Conservation (phyloP, 164 flowering plant genomes). For the Berberis thunbergii region DNA sequence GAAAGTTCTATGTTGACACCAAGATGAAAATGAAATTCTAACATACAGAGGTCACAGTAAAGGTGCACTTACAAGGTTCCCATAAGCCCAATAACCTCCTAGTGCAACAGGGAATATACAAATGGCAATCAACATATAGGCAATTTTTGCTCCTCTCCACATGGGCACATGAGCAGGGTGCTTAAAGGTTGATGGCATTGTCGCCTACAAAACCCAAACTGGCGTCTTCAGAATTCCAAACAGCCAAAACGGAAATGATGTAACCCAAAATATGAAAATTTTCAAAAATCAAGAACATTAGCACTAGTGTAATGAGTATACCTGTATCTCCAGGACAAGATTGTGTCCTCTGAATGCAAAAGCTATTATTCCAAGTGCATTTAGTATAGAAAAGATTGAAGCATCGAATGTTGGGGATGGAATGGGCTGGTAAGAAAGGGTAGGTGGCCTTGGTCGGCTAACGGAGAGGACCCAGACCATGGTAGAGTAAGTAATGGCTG, state of each 20-base stretch:
- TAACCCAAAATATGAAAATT: background rate
- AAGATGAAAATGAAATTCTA: background rate
- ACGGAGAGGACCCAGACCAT: conserved; percentile 98
- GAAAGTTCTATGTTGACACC: too few relatives aligned
- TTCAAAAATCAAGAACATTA: background rate
- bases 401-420: conserved; percentile 49
- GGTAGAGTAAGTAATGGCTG: conserved; percentile 89
- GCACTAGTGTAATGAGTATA: conserved; percentile 7
- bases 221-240: background rate
- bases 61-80: conserved; percentile 66
- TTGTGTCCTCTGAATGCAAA: conserved; percentile 97
- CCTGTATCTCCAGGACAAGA: conserved; percentile 92
- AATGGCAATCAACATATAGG: conserved; percentile 87
- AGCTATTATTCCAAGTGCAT: conserved; percentile 92
- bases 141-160: conserved; percentile 99
- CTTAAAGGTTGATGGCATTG: conserved; percentile 98
- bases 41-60: background rate
- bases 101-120: conserved; percentile 92
- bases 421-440: conserved; percentile 75
- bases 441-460: conserved; percentile 76
- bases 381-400: conserved; percentile 59
- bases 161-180: conserved; percentile 97
- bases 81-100: conserved; percentile 98
- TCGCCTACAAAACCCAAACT: conserved; percentile 41
- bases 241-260: background rate